These are phyloP conservation scores for Kurtzmaniella cleridarum DNA, from an alignment of 805 yeast species.

Conservation along the genomic window DNA sequence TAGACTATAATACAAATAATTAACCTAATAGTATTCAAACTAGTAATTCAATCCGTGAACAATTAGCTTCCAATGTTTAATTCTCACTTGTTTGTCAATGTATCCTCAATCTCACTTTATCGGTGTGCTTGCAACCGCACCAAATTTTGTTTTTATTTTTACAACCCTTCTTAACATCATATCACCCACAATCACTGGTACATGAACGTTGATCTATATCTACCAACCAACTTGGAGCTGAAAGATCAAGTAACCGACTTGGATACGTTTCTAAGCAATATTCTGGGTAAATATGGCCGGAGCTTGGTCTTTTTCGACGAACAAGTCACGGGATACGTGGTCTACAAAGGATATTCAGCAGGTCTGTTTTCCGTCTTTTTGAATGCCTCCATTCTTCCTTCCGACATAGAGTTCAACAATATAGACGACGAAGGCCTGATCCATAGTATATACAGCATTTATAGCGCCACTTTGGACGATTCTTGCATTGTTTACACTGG, in stretches of 20 bases:
- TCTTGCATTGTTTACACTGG: conserved; percentile 8
- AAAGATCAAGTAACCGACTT: neutral
- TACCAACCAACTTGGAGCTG: neutral
- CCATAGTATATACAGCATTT: neutral
- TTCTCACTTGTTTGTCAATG: too few species aligned
- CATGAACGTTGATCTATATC: neutral
- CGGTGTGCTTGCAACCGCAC: too few species aligned
- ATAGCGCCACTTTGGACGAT: neutral
- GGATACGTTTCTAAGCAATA: neutral
- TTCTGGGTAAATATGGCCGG: conserved; percentile 4
- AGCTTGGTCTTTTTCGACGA: conserved; percentile 29
- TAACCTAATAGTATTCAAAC: too few species aligned
- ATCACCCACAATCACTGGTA: too few species aligned
- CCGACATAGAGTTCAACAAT: conserved; percentile 4
- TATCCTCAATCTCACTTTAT: neutral
- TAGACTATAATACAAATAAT: too few species aligned
- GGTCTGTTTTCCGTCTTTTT: conserved; percentile 8
- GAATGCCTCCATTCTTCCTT: conserved; percentile 16
- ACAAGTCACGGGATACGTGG: conserved; percentile 20
- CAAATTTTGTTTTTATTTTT: neutral
- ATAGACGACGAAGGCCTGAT: neutral
- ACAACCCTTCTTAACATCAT: neutral
- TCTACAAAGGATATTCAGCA: conserved; percentile 10
- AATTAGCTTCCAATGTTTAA: too few species aligned
- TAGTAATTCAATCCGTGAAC: too few species aligned